These are phyloP conservation scores for Arthrobotrys musiformis DNA, from an alignment of 2,329 filamentous ascomycete genomes.

Conservation along the genomic window DNA sequence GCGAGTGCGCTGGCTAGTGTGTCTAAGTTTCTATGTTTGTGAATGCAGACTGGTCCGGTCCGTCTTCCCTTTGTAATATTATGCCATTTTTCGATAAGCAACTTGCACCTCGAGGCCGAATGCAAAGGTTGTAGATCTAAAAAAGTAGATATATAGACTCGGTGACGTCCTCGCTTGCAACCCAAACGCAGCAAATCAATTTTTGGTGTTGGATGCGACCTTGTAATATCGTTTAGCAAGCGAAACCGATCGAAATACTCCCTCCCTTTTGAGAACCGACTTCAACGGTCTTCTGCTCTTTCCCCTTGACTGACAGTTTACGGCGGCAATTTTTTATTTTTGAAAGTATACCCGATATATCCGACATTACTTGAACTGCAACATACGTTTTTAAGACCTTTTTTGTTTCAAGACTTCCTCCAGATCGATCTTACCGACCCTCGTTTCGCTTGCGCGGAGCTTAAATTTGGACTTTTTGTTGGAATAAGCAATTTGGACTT, in stretches of 20 bases:
- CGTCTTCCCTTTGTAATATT: background rate
- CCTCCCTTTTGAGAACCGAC: background rate
- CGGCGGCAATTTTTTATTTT: background rate
- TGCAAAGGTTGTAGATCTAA: background rate
- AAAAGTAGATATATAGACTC: conserved; percentile 11
- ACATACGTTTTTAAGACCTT: background rate
- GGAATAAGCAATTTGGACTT: conserved; percentile 11
- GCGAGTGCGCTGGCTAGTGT: conserved; percentile 20
- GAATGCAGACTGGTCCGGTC: conserved; percentile 1
- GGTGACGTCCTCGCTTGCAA: conserved; percentile 11
- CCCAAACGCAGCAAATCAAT: conserved; percentile 3
- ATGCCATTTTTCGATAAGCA: background rate
- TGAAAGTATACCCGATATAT: background rate
- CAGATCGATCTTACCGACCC: background rate
- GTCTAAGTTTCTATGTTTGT: background rate
- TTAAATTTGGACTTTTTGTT: background rate
- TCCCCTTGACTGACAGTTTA: background rate
- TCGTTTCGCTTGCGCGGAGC: background rate
- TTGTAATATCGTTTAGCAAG: conserved; percentile 16
- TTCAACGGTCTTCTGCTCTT: background rate
- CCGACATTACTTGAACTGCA: background rate
- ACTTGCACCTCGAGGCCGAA: background rate
- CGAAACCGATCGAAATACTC: background rate
- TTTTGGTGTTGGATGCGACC: conserved; percentile 17
- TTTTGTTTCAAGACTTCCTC: background rate